phyloP scores from a whole-genome alignment of 2,329 filamentous ascomycete species.

The Paecilomyces variotii region DNA sequence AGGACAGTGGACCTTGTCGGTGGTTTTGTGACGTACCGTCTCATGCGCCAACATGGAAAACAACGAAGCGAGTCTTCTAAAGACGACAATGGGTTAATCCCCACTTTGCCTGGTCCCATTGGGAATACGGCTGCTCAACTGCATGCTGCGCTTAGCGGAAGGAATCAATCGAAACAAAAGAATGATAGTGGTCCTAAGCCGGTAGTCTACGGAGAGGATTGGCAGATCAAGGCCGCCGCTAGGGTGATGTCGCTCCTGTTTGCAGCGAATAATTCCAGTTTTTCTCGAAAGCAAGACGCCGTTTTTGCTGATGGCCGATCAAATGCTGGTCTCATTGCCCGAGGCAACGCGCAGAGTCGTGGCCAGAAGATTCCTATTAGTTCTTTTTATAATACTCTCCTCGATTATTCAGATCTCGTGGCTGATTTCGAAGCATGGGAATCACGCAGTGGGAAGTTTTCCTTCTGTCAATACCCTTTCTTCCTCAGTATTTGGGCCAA shows the following conservation, averaged over 20 bases:
- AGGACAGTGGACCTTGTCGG: slow-evolving; percentile 68
- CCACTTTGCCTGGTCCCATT: slow-evolving; percentile 49
- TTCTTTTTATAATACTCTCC: slow-evolving; percentile 78
- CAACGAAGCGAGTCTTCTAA: slow-evolving; percentile 54
- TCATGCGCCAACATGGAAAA: slow-evolving; percentile 63
- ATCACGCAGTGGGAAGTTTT: slow-evolving; percentile 62
- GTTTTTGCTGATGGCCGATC: slow-evolving; percentile 19
- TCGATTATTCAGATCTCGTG: slow-evolving; percentile 80
- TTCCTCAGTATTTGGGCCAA: slow-evolving; percentile 88
- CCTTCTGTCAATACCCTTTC: slow-evolving; percentile 89
- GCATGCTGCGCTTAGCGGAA: slow-evolving; percentile 63
- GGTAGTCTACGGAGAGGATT: slow-evolving; percentile 69
- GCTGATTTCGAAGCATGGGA: slow-evolving; percentile 88
- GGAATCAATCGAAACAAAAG: slow-evolving; percentile 42
- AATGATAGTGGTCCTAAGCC: slow-evolving; percentile 45
- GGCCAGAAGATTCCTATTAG: slow-evolving; percentile 69
- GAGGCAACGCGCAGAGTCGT: slow-evolving; percentile 40
- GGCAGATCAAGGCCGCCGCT: slow-evolving; percentile 77
- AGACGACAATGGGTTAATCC: slow-evolving; percentile 55
- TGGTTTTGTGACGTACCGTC: slow-evolving; percentile 72
- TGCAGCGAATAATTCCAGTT: slow-evolving; percentile 61
- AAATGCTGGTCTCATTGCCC: slow-evolving; percentile 32
- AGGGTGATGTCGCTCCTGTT: slow-evolving; percentile 75
- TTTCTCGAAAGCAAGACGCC: slow-evolving; percentile 31
- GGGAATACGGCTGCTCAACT: slow-evolving; percentile 60